A percentile compares a stretch with the other conserved stretches of the same genome.
These are phyloP conservation scores for Xerocomellus chrysenteron DNA, from an alignment of 768 basidiomycete genomes.

Conservation along the genomic window DNA sequence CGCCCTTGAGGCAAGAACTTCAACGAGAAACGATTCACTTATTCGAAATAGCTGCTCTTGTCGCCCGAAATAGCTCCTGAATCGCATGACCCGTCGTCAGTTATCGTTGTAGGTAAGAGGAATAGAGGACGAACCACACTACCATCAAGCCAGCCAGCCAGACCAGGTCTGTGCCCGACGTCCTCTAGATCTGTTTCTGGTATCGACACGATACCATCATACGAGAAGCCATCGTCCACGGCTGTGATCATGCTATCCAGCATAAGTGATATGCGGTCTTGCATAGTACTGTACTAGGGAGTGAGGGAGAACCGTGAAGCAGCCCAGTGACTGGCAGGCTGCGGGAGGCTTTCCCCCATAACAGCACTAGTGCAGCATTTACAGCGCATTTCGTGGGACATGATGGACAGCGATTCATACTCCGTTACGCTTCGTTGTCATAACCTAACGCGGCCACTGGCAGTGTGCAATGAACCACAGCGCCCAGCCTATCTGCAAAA, in stretches of 20 bases:
- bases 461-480: no score
- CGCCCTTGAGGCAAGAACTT: no score
- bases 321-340: no score
- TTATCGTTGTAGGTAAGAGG: neutral
- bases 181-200: conserved; percentile 13
- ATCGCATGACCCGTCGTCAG: neutral
- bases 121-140: neutral
- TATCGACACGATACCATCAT: conserved; percentile 9
- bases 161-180: neutral
- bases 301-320: neutral
- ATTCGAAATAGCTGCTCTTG: neutral
- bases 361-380: no score
- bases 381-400: no score
- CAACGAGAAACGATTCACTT: no score
- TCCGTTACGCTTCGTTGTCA: no score
- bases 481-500: no score
- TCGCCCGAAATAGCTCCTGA: neutral
- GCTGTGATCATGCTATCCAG: neutral
- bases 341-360: no score
- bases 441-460: no score
- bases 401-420: no score
- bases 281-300: neutral
- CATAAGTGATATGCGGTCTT: neutral
- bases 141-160: neutral
- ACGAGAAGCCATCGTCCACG: conserved; percentile 6